phyloP scores from a whole-genome alignment of 257 asterid species.

The Penstemon newberryi region DNA sequence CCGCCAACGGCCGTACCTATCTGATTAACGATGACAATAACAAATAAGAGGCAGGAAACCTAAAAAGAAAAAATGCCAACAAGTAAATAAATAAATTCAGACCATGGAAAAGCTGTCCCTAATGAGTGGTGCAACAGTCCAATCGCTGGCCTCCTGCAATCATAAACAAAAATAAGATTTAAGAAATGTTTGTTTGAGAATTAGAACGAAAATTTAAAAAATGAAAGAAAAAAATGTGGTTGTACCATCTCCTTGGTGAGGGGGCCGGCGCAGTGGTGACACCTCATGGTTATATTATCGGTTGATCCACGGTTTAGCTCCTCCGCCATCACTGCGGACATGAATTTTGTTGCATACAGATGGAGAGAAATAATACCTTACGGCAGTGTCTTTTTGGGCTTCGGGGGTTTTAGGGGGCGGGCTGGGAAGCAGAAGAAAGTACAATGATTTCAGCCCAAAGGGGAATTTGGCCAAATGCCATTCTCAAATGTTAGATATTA shows the following conservation, averaged over 20 bases:
- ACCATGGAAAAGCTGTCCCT: slow-evolving; percentile 96
- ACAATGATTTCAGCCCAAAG: too few relatives aligned
- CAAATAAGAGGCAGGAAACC: slow-evolving; percentile 1
- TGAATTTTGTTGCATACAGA: too few relatives aligned
- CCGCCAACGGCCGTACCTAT: slow-evolving; percentile 97
- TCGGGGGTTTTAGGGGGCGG: too few relatives aligned
- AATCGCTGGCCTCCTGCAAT: slow-evolving; percentile 73
- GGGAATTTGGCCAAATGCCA: too few relatives aligned
- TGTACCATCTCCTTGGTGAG: slow-evolving; percentile 76
- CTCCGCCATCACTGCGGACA: slow-evolving; percentile 30
- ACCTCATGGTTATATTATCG: slow-evolving; percentile 37
- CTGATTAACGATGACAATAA: slow-evolving; percentile 35
- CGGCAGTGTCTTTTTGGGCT: too few relatives aligned
- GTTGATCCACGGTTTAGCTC: slow-evolving; percentile 23
- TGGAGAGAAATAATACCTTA: too few relatives aligned
- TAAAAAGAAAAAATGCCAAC: too few relatives aligned
- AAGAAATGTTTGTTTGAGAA: neutral
- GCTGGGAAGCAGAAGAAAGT: too few relatives aligned
- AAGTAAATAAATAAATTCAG: neutral
- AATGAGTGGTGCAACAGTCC: slow-evolving; percentile 81
- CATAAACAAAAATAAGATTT: slow-evolving; percentile 9
- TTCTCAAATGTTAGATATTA: too few relatives aligned
- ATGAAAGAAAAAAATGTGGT: neutral
- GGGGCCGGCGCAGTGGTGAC: slow-evolving; percentile 84
- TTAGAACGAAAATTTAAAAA: neutral